Base-by-base conservation (phyloP, 768 basidiomycete genomes). In the Tulasnella calospora region DNA sequence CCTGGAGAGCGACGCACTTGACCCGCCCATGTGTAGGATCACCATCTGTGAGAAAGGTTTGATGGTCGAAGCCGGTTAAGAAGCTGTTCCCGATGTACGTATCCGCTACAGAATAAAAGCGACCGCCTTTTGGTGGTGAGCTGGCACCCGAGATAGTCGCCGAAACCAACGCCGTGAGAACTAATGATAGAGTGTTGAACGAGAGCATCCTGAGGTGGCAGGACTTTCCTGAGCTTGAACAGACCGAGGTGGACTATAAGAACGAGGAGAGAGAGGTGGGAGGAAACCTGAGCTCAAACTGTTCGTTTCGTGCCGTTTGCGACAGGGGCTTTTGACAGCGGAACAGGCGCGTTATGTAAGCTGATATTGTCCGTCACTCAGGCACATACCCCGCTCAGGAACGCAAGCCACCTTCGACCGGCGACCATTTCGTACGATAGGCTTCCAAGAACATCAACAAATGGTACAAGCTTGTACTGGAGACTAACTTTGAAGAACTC, bases 11-110 rank as follows among this genome's bases (percentile, higher is more conserved):
- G 69, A 61, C 74, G 36, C 40, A 81, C 80, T 81, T 79, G n/a
- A 81, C 81, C 35, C 81, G 75, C 0, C 81, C 81, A 67, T 81
- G 79, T 3, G 81, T 81, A 61, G 78, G 78, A 61, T 79, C 78
- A 35, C 6, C 27, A 6, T 67, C 61, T 10, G 61, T 67, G 15
- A 15, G 21, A 61, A 76, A 77, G 21, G 47, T 40, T 74, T 76
- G 27, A 57, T 79, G 78, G 7, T 55, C 44, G 51, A 73, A 79
- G 0, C 78, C 72, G 38, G 72, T 61, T 12, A 79, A 72, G 35
- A 79, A 79, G 47, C 72, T 74, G n/a, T 46, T 30, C 15, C 78
- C 78, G 73, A 74, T 41, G 71, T 61, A 79, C n/a, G 78, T 74
- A 47, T 79, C 78, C 27, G 51, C 23, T 19, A 79, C 27, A 3